Evolutionary conservation across 371 early-diverging fungal species (phyloP), one percentile per base, ranked within the genome.

Genomic region (Syncephalastrum monosporum): DNA sequence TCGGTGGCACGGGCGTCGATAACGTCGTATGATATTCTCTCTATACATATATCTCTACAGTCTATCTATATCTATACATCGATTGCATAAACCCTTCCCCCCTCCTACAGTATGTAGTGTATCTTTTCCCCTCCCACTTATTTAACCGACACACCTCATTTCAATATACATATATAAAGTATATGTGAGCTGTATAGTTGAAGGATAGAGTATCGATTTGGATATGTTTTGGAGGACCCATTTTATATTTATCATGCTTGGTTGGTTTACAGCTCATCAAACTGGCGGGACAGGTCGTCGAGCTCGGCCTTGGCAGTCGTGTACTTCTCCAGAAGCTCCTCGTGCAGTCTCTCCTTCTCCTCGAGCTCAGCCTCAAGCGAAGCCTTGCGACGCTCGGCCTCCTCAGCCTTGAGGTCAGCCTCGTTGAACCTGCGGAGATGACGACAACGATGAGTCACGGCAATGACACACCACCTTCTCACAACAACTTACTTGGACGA

Each of bases 341-440:
- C 87, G 67, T 86, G 67, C 63, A 75, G 72, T 58, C 65, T 65
- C 64, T 92, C 92, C 57, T 82, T 76, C 21, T 82, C 82, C 44
- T 68, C 75, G 55, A 77, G 69, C 60, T 90, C 87, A 55, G 73
- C 67, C 67, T 91, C 91, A 67, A 90, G 69, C 55, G 73, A 65
- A 33, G 72, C 61, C 44, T 87, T 82, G 63, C 77, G 82, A 57
- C 88, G 85, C 65, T 91, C 89, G 59, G 83, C 81, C 53, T 83
- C 79, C 66, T 92, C 93, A 55, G 89, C 86, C 69, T 83, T 84
- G 65, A 86, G 71, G 61, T 92, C 91, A 63, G 86, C 82, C 49
- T 82, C 80, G 55, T 87, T 84, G 57, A 82, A 76, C 60, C 91
- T 91, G 71, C 14, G 53, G 45, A 16, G 16, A 33, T 10, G 15